These are phyloP conservation scores for Geotrichum carabidarum DNA, from an alignment of 1,139 yeast species.

Conservation along the genomic window DNA sequence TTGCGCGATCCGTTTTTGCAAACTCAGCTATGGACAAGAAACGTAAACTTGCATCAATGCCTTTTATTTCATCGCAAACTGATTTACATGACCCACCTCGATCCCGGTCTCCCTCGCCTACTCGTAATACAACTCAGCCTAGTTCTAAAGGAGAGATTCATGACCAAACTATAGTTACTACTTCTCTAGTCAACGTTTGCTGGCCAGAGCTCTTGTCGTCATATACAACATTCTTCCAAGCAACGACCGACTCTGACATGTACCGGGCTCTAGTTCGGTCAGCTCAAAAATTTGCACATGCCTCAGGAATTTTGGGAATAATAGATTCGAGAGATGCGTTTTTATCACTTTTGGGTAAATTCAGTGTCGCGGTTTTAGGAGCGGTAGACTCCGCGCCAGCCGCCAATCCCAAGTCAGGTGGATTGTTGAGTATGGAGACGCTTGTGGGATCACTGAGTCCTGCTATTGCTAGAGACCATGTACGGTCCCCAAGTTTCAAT, in stretches of 20 bases:
- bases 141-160: constrained; percentile 3
- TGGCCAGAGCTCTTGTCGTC: constrained; percentile 48
- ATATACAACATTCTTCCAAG: constrained; percentile 52
- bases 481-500: constrained; percentile 11
- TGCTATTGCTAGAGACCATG: constrained; percentile 27
- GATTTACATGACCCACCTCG: constrained; percentile 2
- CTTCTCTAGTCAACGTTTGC: constrained; percentile 42
- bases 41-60: not conserved
- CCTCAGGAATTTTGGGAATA: constrained; percentile 69
- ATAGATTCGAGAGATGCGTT: constrained; percentile 55
- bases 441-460: constrained; percentile 56
- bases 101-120: constrained; percentile 8
- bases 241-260: constrained; percentile 62
- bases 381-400: constrained; percentile 27
- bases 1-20: constrained; percentile 52
- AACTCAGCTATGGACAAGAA: constrained; percentile 18
- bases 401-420: constrained; percentile 19
- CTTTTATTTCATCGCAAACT: constrained; percentile 5
- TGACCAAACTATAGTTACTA: constrained; percentile 24
- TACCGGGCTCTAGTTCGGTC: constrained; percentile 63
- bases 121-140: not conserved
- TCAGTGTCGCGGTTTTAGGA: constrained; percentile 46
- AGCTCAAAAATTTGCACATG: constrained; percentile 73
- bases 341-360: constrained; percentile 51
- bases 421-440: constrained; percentile 56